Evolutionary conservation across 768 basidiomycete species (phyloP).

Genomic region (Tylopilus intermedius): DNA sequence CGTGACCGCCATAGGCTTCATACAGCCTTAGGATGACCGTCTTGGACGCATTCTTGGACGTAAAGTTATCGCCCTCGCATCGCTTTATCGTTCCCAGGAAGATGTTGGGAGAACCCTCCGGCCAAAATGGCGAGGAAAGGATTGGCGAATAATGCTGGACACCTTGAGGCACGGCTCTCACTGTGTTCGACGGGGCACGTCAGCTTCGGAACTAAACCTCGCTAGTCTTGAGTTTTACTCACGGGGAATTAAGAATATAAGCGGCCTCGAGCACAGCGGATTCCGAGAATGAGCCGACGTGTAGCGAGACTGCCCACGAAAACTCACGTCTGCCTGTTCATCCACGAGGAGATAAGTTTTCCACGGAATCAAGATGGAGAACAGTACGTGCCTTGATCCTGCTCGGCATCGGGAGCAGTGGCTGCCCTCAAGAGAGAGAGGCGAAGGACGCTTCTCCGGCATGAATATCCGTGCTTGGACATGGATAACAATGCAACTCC

Average conservation of each 20-base stretch:
- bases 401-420: constrained; percentile 86
- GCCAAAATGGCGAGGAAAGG: constrained; percentile 49
- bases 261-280: constrained; percentile 82
- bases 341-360: neutral
- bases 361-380: neutral
- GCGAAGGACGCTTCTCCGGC: constrained; percentile 76
- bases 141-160: constrained; percentile 12
- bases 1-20: constrained; percentile 91
- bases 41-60: constrained; percentile 27
- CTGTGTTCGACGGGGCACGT: constrained; percentile 9
- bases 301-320: constrained; percentile 87
- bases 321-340: constrained; percentile 68
- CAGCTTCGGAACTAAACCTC: neutral
- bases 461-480: constrained; percentile 92
- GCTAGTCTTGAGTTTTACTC: constrained; percentile 15
- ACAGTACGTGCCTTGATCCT: constrained; percentile 67
- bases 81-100: constrained; percentile 94
- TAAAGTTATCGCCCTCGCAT: constrained; percentile 75
- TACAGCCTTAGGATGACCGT: constrained; percentile 83
- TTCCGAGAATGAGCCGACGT: constrained; percentile 82
- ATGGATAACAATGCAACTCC: constrained; percentile 93
- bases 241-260: constrained; percentile 84
- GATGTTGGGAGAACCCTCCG: constrained; percentile 74
- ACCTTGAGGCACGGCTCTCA: constrained; percentile 24
- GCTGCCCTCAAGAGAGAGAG: constrained; percentile 89